These are phyloP conservation scores for Candida sojae DNA, from an alignment of 1,139 yeast genomes.

Conservation along the genomic window DNA sequence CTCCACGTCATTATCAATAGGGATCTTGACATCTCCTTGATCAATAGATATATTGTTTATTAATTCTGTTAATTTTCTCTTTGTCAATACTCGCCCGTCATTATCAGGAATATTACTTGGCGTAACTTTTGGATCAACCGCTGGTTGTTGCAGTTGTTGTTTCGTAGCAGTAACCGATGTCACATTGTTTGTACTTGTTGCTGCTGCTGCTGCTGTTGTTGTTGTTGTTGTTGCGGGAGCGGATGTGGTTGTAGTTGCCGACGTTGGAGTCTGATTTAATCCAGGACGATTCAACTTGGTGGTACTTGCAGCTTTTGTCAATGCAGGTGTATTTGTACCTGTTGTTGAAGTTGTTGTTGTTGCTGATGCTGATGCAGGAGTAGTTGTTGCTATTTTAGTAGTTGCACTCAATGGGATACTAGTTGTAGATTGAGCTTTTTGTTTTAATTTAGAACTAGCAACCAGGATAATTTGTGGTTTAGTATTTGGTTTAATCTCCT, in stretches of 20 bases:
- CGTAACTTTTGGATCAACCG: slow-evolving; percentile 11
- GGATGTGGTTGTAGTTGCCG: slow-evolving; percentile 12
- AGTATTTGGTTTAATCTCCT: not conserved
- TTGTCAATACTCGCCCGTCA: slow-evolving; percentile 82
- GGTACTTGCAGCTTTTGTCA: slow-evolving; percentile 4
- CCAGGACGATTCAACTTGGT: slow-evolving; percentile 3
- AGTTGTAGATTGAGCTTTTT: slow-evolving; percentile 1
- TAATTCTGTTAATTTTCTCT: slow-evolving; percentile 83
- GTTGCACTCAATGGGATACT: not conserved
- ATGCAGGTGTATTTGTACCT: not conserved
- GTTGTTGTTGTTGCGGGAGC: slow-evolving; percentile 8
- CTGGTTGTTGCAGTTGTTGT: slow-evolving; percentile 2
- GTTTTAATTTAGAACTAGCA: slow-evolving; percentile 6
- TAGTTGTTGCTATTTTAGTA: slow-evolving; percentile 2
- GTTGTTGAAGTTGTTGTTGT: slow-evolving; percentile 6
- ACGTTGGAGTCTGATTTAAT: slow-evolving; percentile 6
- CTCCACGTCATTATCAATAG: slow-evolving; percentile 96
- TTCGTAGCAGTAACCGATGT: slow-evolving; percentile 10
- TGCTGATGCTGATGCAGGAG: slow-evolving; percentile 4
- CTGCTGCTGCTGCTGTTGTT: slow-evolving; percentile 12
- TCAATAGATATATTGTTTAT: slow-evolving; percentile 81
- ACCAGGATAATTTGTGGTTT: not conserved
- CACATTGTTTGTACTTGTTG: slow-evolving; percentile 13
- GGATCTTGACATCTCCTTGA: slow-evolving; percentile 85
- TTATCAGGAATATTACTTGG: slow-evolving; percentile 41